Conservation (phyloP, 306 rosid species). For the Fagus crenata region DNA sequence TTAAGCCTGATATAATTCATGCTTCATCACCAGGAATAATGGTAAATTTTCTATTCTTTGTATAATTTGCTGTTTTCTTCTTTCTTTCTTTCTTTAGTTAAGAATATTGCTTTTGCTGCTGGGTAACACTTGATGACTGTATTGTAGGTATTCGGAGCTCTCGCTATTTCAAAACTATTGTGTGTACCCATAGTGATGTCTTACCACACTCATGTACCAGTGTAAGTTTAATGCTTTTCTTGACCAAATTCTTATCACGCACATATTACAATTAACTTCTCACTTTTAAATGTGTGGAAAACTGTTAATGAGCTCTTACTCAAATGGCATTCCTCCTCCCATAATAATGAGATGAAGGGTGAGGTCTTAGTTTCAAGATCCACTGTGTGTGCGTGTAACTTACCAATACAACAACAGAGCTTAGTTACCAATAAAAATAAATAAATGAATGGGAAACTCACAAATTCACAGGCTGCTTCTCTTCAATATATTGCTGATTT, state of each 20-base stretch:
- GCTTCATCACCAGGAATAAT: constrained; percentile 99
- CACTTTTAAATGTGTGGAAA: constrained; percentile 2
- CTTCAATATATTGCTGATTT: constrained; percentile 5
- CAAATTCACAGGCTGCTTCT: neutral
- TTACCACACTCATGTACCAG: constrained; percentile 96
- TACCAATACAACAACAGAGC: no score
- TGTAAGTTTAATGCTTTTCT: constrained; percentile 55
- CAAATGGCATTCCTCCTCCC: no score
- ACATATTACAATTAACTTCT: neutral
- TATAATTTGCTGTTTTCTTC: constrained; percentile 13
- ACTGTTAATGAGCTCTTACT: no score
- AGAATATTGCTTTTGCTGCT: neutral
- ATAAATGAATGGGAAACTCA: constrained; percentile 2
- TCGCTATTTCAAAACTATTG: constrained; percentile 76
- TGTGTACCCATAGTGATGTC: constrained; percentile 96
- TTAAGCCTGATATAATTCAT: constrained; percentile 97
- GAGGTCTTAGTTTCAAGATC: no score
- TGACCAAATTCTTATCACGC: constrained; percentile 17
- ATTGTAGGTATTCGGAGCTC: constrained; percentile 93
- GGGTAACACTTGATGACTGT: constrained; percentile 24
- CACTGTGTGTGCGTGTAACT: no score
- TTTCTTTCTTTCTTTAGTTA: neutral
- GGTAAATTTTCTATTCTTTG: constrained; percentile 42
- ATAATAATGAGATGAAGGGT: no score
- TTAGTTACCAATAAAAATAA: no score